These are phyloP conservation scores for Pestalotiopsis sp. DNA, from an alignment of 2,329 filamentous ascomycete genomes.

Conservation along the genomic window DNA sequence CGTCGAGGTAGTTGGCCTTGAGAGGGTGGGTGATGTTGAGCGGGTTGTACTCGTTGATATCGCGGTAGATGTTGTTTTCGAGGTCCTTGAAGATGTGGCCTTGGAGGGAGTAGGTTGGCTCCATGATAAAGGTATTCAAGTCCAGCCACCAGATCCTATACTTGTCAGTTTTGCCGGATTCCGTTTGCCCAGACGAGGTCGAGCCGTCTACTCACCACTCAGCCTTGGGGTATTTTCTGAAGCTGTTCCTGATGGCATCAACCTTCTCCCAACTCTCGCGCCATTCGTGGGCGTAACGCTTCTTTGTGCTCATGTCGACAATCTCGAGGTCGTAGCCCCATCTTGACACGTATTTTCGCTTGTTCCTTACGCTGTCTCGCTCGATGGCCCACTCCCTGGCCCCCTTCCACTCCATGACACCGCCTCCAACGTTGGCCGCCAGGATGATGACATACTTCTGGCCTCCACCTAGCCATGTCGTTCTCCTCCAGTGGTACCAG, in stretches of 20 bases:
- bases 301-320: constrained; percentile 98
- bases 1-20: constrained; percentile 74
- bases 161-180: background rate
- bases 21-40: constrained; percentile 90
- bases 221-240: constrained; percentile 92
- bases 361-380: constrained; percentile 93
- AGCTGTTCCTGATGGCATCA: constrained; percentile 83
- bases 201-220: constrained; percentile 74
- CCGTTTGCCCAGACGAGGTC: background rate
- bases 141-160: constrained; percentile 99
- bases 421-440: constrained; percentile 90
- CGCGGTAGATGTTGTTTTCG: constrained; percentile 76
- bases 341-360: constrained; percentile 79
- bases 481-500: constrained; percentile 69
- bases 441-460: constrained; percentile 92
- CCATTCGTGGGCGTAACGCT: constrained; percentile 98
- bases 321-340: constrained; percentile 98
- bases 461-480: constrained; percentile 76
- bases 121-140: constrained; percentile 97
- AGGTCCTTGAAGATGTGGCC: constrained; percentile 87
- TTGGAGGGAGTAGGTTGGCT: constrained; percentile 87
- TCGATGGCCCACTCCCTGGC: constrained; percentile 98
- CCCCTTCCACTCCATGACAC: constrained; percentile 99
- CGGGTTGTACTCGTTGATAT: constrained; percentile 96
- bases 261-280: constrained; percentile 99